phyloP scores from a whole-genome alignment of 1,284 basidiomycete genomes.

The Vanrija pseudolonga region DNA sequence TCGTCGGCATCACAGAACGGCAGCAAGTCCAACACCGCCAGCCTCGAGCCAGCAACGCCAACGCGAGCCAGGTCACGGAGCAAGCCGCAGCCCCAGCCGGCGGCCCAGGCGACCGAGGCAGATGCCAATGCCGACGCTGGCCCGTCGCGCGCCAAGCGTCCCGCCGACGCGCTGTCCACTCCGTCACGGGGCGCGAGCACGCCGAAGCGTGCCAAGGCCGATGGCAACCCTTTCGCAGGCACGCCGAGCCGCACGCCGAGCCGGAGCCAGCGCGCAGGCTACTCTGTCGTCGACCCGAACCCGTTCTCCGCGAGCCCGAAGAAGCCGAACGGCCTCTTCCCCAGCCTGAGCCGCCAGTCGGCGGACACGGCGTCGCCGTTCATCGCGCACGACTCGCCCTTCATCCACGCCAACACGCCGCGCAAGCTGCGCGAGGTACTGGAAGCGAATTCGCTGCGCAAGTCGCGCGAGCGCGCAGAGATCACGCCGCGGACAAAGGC shows the following conservation, averaged over 20 bases:
- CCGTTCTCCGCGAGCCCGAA: slow-evolving; percentile 34
- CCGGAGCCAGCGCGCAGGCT: neutral
- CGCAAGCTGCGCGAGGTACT: slow-evolving; percentile 39
- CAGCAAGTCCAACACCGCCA: neutral
- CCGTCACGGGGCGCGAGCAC: neutral
- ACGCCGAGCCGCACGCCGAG: neutral
- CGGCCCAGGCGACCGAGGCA: neutral
- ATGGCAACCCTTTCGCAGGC: neutral
- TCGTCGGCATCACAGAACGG: neutral
- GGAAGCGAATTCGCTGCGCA: slow-evolving; percentile 29
- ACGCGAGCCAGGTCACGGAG: neutral
- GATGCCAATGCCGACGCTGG: neutral
- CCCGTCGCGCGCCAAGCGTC: neutral
- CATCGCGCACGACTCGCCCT: slow-evolving; percentile 25
- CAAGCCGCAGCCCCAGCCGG: too few relatives aligned
- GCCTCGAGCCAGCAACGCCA: neutral
- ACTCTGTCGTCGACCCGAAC: slow-evolving; percentile 25
- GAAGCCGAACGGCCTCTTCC: slow-evolving; percentile 2
- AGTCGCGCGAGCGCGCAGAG: slow-evolving; percentile 9
- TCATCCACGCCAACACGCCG: slow-evolving; percentile 40
- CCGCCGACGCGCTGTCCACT: too few relatives aligned
- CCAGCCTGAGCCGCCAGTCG: too few relatives aligned
- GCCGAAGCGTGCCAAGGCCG: neutral
- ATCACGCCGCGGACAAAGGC: slow-evolving; percentile 46
- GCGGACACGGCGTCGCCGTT: neutral